Base-by-base conservation (phyloP, 371 early-diverging fungal genomes). In the Amoeboaphelidium occidentale region DNA sequence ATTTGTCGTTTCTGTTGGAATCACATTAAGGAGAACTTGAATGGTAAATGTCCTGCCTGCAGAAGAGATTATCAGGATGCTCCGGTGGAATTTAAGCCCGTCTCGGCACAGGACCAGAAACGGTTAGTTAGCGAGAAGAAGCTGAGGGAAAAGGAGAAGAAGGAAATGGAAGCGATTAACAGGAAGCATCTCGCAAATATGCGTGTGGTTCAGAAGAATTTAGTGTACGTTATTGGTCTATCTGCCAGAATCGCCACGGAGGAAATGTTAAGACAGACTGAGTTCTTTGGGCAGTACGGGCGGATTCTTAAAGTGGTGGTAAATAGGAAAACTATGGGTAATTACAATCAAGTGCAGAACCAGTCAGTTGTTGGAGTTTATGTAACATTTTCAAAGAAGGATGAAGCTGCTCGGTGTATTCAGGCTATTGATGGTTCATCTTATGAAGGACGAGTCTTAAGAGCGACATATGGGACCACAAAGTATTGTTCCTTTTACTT, bases 1-100 rank as follows among this genome's bases (percentile, higher is more conserved):
- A 87, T 94, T 53, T 96, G 96, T 62, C 79, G 92, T n/a, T 96
- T 96, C 62, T 96, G 96, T 58, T 91, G 88, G 81, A 80, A 94
- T 61, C 88, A 87, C 56, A 91, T 91, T 63, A 84, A 82, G 54
- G 81, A 89, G 46, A 75, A 84, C 57, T 68, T 85, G 53, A 88
- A 87, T 60, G 81, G 81, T 3, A 72, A 76, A 45, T 96, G 96
- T 62, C 93, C 96, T 20, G 93, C 89, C 4, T 96, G 96, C 51
- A 54, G 73, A 23, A 55, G 71, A 20, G 57, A 55, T 2, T 73
- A 64, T 47, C 74, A 81, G 2, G 90, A 89, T 43, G 80, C 91
- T 51, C 76, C 70, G 42, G 77, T 85, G 27, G 80, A 86, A 62
- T 88, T 84, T 63, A 78, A 73, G 21, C 86, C 88, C 10, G 74